Conservation (phyloP, 1,284 basidiomycete genomes). For the Apiotrichum mycotoxinovorans region DNA sequence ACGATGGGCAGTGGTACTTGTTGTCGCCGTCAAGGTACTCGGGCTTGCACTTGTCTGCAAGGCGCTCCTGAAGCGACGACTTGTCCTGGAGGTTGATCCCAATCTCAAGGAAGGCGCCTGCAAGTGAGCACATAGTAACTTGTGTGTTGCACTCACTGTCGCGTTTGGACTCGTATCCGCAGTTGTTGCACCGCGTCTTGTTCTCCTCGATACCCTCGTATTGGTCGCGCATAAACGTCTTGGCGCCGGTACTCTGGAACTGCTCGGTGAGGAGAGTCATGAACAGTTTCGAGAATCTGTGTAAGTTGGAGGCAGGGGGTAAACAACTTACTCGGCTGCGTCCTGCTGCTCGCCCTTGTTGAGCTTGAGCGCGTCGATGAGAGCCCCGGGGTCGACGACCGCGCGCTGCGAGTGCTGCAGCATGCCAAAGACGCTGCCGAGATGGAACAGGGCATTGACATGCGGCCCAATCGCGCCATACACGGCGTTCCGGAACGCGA, state of each 20-base stretch:
- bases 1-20: conserved; percentile 73
- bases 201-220: conserved; percentile 81
- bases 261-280: conserved; percentile 78
- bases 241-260: conserved; percentile 69
- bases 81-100: conserved; percentile 78
- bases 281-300: conserved; percentile 87
- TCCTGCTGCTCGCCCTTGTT: conserved; percentile 83
- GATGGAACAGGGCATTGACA: conserved; percentile 58
- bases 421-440: conserved; percentile 62
- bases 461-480: conserved; percentile 38
- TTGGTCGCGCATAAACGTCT: conserved; percentile 69
- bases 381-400: conserved; percentile 73
- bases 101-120: conserved; percentile 68
- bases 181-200: conserved; percentile 68
- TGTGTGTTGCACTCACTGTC: neutral
- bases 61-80: conserved; percentile 65
- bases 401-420: conserved; percentile 66
- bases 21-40: conserved; percentile 78
- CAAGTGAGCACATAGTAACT: neutral
- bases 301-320: neutral
- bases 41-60: conserved; percentile 60
- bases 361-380: conserved; percentile 76
- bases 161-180: conserved; percentile 51
- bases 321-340: conserved; percentile 74
- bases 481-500: conserved; percentile 62